phyloP scores from a whole-genome alignment of 495 filamentous ascomycete genomes.

The Friedmanniomyces simplex region DNA sequence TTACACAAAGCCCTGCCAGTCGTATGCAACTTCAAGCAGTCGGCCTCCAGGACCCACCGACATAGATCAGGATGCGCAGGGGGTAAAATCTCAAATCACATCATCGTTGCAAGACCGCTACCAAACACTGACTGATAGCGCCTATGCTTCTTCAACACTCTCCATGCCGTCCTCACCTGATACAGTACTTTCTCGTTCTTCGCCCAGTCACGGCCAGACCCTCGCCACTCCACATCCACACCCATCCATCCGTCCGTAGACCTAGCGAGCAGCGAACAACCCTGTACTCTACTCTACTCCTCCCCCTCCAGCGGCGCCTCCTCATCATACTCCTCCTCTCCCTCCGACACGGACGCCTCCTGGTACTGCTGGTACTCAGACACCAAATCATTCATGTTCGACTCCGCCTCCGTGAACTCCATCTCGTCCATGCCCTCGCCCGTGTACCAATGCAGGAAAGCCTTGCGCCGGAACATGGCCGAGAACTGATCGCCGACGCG shows the following conservation, averaged over 20 bases:
- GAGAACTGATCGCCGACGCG: slow-evolving; percentile 99
- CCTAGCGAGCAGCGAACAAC: no score
- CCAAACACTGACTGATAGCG: neutral
- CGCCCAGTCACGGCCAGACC: neutral
- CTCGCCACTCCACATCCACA: neutral
- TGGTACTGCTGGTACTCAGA: slow-evolving; percentile 99
- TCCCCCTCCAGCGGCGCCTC: slow-evolving; percentile 41
- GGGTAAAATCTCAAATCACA: neutral
- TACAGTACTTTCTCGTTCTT: neutral
- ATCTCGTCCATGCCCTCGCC: slow-evolving; percentile 99
- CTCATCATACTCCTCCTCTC: slow-evolving; percentile 58
- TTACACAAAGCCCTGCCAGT: no score
- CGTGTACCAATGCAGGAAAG: slow-evolving; percentile 99
- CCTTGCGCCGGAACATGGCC: slow-evolving; percentile 99
- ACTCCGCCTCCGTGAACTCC: slow-evolving; percentile 99
- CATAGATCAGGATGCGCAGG: no score
- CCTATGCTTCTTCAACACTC: neutral
- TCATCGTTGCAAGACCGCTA: neutral
- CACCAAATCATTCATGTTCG: slow-evolving; percentile 99
- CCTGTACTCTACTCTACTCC: slow-evolving; percentile 37
- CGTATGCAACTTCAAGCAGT: no score
- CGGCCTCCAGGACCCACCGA: no score
- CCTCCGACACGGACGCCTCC: slow-evolving; percentile 79
- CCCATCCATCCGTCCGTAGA: neutral
- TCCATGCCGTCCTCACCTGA: no score